Conservation (phyloP, 129 eudicot species). For the carrot (Daucus carota) region DNA sequence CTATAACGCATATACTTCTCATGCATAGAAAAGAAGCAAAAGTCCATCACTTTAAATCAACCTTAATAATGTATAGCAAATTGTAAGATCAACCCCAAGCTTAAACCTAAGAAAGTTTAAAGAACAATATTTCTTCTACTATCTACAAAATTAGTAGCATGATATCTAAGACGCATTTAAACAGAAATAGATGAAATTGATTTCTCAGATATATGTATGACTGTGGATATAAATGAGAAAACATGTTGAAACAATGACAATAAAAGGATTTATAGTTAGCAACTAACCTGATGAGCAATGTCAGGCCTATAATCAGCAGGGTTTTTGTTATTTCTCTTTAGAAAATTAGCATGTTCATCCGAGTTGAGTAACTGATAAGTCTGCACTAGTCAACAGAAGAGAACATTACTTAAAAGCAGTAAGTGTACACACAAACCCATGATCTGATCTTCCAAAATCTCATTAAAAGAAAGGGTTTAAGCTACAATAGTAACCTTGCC, state of each 20-base stretch:
- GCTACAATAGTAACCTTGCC: slow-evolving; percentile 58
- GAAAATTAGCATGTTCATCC: slow-evolving; percentile 76
- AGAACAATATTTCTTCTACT: not conserved
- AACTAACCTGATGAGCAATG: slow-evolving; percentile 88
- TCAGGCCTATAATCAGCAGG: slow-evolving; percentile 94
- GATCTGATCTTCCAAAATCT: not conserved
- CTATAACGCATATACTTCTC: too few species aligned
- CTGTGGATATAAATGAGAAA: not conserved
- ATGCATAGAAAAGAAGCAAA: not conserved
- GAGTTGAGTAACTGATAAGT: slow-evolving; percentile 79
- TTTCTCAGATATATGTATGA: not conserved
- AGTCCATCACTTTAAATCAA: not conserved
- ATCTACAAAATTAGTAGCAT: not conserved
- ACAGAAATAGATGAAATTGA: not conserved
- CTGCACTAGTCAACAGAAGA: slow-evolving; percentile 21
- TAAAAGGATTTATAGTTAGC: not conserved
- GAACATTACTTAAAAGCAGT: not conserved
- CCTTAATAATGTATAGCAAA: not conserved
- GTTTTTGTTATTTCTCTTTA: slow-evolving; percentile 51
- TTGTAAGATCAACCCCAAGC: not conserved
- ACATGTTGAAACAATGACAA: not conserved
- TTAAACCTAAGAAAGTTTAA: not conserved
- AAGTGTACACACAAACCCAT: not conserved
- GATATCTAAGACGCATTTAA: not conserved
- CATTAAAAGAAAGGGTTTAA: not conserved